Conservation (phyloP, 768 basidiomycete species). For the Lactarius quietus region DNA sequence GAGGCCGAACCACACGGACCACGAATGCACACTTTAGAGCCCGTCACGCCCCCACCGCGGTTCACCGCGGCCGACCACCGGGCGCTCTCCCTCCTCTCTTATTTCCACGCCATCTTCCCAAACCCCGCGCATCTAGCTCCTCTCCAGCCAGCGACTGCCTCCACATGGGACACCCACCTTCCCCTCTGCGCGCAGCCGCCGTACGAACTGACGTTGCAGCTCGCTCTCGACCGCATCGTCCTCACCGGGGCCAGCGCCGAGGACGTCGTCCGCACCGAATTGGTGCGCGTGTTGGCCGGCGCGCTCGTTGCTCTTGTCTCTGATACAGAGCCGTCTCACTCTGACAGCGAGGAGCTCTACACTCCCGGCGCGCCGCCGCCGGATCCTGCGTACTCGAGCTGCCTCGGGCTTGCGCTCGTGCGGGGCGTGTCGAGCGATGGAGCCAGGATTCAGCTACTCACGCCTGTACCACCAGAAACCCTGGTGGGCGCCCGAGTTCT, state of each 20-base stretch:
- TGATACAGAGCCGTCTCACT: not conserved
- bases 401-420: constrained; percentile 75
- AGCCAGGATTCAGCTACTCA: constrained; percentile 65
- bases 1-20: not conserved
- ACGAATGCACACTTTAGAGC: constrained; percentile 45
- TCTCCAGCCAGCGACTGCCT: constrained; percentile 34
- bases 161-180: constrained; percentile 59
- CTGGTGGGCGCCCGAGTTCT: constrained; percentile 48
- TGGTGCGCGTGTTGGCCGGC: constrained; percentile 71
- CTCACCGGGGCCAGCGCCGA: constrained; percentile 73
- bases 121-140: constrained; percentile 27
- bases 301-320: constrained; percentile 73
- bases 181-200: constrained; percentile 70
- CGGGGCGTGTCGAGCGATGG: constrained; percentile 39
- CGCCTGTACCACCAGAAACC: constrained; percentile 56
- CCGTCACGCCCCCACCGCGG: constrained; percentile 41
- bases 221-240: constrained; percentile 59
- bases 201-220: constrained; percentile 60
- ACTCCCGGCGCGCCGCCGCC: constrained; percentile 52
- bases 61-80: constrained; percentile 69
- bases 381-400: constrained; percentile 54
- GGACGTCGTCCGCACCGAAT: constrained; percentile 69
- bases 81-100: constrained; percentile 65
- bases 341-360: constrained; percentile 46
- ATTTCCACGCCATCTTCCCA: constrained; percentile 58